phyloP scores from a whole-genome alignment of 768 basidiomycete species.

The Kwoniella shandongensis region DNA sequence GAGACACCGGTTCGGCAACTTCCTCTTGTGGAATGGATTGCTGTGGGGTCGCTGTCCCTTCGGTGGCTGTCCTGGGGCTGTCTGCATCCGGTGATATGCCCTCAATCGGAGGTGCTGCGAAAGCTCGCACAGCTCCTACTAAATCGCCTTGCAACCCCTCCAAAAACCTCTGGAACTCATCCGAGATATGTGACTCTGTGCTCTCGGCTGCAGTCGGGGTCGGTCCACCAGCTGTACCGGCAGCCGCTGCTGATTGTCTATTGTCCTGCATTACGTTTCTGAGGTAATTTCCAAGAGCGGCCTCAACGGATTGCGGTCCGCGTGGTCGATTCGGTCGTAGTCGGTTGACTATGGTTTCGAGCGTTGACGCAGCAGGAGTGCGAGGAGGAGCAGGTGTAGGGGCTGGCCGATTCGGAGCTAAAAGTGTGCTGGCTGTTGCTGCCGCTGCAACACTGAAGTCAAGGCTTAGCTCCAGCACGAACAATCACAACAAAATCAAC shows the following conservation, averaged over 20 bases:
- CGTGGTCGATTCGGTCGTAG: conserved; percentile 26
- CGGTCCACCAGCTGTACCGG: conserved; percentile 23
- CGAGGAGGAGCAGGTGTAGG: conserved; percentile 62
- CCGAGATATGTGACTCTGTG: conserved; percentile 1
- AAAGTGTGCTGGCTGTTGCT: conserved; percentile 80
- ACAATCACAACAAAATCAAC: conserved; percentile 4
- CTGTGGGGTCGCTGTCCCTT: conserved; percentile 1
- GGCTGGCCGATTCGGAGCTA: conserved; percentile 59
- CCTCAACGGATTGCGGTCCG: conserved; percentile 26
- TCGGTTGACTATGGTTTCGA: conserved; percentile 29
- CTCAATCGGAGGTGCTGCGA: conserved; percentile 24
- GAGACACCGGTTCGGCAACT: not conserved
- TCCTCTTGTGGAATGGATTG: not conserved
- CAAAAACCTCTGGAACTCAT: conserved; percentile 37
- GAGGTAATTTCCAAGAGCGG: conserved; percentile 57
- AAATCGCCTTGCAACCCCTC: conserved; percentile 35
- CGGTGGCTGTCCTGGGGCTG: conserved; percentile 13
- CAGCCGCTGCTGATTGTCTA: conserved; percentile 50
- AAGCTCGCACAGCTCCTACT: conserved; percentile 30
- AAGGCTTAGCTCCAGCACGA: conserved; percentile 5
- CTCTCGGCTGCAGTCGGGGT: not conserved
- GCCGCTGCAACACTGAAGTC: conserved; percentile 75
- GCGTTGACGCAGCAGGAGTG: conserved; percentile 21
- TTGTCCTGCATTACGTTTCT: conserved; percentile 40
- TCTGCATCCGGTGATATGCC: not conserved